Conservation (phyloP, 2,329 filamentous ascomycete genomes). For the Macrophomina pseudophaseolina region DNA sequence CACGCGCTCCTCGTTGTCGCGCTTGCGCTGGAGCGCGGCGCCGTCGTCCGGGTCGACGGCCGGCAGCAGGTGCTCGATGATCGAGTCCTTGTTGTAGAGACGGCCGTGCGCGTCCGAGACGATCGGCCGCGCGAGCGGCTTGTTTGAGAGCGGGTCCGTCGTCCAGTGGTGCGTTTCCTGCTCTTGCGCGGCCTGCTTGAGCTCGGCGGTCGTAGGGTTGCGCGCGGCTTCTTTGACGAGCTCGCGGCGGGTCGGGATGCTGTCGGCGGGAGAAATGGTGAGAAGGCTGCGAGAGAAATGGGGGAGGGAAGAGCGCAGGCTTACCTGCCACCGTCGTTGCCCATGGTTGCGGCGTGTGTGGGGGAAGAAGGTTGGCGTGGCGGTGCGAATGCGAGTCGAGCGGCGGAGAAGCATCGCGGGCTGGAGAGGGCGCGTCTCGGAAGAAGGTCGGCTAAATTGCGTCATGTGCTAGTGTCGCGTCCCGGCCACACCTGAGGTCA, state of each 20-base stretch:
- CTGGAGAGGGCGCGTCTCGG: neutral
- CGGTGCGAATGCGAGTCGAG: neutral
- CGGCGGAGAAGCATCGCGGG: neutral
- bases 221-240: conserved; percentile 93
- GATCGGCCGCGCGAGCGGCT: conserved; percentile 72
- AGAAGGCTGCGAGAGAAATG: neutral
- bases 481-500: no score
- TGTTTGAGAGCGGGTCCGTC: conserved; percentile 83
- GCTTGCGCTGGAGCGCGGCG: conserved; percentile 55
- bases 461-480: neutral
- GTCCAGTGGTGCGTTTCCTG: conserved; percentile 86
- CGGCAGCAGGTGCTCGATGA: conserved; percentile 71
- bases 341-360: conserved; percentile 64
- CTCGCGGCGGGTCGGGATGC: conserved; percentile 92
- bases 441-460: neutral
- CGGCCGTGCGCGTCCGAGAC: conserved; percentile 85
- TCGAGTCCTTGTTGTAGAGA: conserved; percentile 92
- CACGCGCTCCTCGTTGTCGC: conserved; percentile 56
- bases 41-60: conserved; percentile 58
- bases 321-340: conserved; percentile 89
- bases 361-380: neutral
- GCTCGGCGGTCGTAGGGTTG: conserved; percentile 77
- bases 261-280: conserved; percentile 35
- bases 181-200: conserved; percentile 87
- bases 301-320: conserved; percentile 24